Conservation (phyloP, 164 flowering plant species). For the Liquidambar formosana region DNA sequence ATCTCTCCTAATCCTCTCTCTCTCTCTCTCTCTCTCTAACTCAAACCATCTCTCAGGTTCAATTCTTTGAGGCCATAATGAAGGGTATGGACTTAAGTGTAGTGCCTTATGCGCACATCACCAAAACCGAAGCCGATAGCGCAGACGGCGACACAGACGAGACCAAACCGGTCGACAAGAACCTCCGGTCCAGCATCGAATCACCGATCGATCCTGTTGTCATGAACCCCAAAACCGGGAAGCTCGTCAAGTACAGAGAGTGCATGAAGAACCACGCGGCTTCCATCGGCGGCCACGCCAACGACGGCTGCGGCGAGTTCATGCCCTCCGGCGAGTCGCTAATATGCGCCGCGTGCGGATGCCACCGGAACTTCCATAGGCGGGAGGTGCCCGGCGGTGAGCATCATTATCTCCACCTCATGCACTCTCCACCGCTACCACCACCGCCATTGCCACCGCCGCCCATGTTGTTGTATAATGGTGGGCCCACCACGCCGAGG, state of each 20-base stretch:
- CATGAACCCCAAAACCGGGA: not conserved
- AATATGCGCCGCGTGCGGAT: constrained; percentile 53
- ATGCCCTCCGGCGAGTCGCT: constrained; percentile 31
- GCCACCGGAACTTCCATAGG: constrained; percentile 68
- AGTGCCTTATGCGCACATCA: constrained; percentile 12
- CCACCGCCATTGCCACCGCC: constrained; percentile 4
- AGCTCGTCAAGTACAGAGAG: constrained; percentile 32
- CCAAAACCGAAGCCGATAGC: constrained; percentile 7
- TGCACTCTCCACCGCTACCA: constrained; percentile 11
- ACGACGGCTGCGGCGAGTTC: constrained; percentile 61
- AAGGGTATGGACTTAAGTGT: constrained; percentile 24
- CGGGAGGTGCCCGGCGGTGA: constrained; percentile 21
- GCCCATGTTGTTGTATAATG: constrained; percentile 3
- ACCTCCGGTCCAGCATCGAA: no score
- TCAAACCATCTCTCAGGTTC: no score
- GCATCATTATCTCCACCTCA: not conserved
- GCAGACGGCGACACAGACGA: constrained; percentile 4
- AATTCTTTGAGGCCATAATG: no score
- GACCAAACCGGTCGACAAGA: not conserved
- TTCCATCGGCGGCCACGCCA: constrained; percentile 51
- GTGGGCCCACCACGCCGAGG: not conserved
- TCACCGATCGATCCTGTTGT: not conserved
- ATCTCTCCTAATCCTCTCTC: not conserved
- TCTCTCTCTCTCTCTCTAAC: no score
- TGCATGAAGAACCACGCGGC: constrained; percentile 59